Percentiles rank a stretch among this genome's conserved stretches.
Conservation (phyloP, 176 grass and related monocot genomes). For the Microstegium vimineum region DNA sequence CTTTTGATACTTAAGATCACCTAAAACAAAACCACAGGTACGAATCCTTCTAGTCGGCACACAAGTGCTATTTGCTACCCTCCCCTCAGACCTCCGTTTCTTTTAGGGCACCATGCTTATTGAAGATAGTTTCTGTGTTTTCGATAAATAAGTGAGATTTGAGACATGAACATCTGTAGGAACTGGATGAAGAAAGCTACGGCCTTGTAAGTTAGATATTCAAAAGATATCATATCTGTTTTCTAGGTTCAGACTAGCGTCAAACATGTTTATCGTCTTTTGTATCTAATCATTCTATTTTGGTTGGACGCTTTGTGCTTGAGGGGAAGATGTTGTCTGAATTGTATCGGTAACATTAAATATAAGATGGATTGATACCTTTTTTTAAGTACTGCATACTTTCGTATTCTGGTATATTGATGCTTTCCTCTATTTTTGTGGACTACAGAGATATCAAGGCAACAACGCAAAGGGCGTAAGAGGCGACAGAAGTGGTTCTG, state of each 20-base stretch:
- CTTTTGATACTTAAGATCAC: too few relatives aligned
- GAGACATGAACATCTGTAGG: too few relatives aligned
- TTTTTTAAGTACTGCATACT: neutral
- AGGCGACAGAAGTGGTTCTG: conserved; percentile 89
- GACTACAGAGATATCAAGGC: conserved; percentile 77
- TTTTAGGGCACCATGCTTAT: neutral
- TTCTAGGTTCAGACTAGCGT: neutral
- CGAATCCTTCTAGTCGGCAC: neutral
- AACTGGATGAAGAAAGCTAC: neutral
- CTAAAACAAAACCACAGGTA: neutral
- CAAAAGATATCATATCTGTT: neutral
- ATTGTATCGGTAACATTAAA: neutral
- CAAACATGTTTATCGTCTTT: neutral
- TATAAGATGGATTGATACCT: too few relatives aligned
- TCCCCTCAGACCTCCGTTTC: neutral
- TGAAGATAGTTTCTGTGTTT: neutral
- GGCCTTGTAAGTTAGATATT: too few relatives aligned
- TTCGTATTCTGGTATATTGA: neutral
- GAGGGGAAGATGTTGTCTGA: neutral
- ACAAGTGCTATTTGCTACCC: neutral
- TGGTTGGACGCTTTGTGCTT: neutral
- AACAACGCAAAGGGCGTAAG: conserved; percentile 59
- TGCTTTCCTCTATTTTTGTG: neutral
- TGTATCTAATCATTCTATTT: neutral
- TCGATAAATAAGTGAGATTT: neutral